Base-by-base conservation (phyloP, 495 filamentous ascomycete species). In the Tuber microsphaerosporum region DNA sequence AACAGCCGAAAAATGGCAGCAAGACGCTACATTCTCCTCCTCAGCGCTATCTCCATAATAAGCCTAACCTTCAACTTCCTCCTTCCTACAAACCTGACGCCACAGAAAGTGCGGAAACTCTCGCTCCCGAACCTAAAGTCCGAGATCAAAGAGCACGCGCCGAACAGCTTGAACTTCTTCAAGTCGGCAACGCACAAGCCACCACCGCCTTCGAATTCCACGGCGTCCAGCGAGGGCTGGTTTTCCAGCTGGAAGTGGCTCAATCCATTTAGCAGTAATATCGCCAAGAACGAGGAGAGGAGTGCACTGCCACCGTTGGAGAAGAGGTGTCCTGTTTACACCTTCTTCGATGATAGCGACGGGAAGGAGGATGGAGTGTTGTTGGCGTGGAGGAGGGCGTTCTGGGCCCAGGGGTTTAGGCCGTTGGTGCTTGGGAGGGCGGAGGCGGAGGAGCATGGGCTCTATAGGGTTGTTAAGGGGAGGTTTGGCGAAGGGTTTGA, bases 331-430 rank as follows among this genome's bases (percentile, higher is more conserved):
- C 88, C 90, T n/a, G 89, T 98, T 69, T 98, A 97, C 84, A 97
- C 94, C 72, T 99, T 93, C 84, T 97, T 97, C 82, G 93, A 97
- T 78, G 77, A 88, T 89, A 77, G 89, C 89, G 68, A 86, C 87
- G 72, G 86, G 86, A 86, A 92, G 6, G 92, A 98, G 81, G 90
- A 90, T 78, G 88, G 90, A 79, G 85, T 99, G 69, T 85, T 99
- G 51, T 87, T 96, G 73, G 89, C 91, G 73, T 99, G 95, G 95
- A 88, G 94, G 73, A 87, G 94, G 72, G 95, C 94, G 12, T 97
- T 93, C 92, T 97, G 92, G 90, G 93, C 94, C 19, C 88, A 94
- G 77, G 95, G 95, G 10, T 97, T 99, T 83, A 90, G 87, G 72
- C 95, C 95, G 1, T 87, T 95, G 19, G 90, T 98, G 65, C 84